Base-by-base conservation (phyloP, 768 basidiomycete genomes). In the Trichaptum fuscoviolaceum region DNA sequence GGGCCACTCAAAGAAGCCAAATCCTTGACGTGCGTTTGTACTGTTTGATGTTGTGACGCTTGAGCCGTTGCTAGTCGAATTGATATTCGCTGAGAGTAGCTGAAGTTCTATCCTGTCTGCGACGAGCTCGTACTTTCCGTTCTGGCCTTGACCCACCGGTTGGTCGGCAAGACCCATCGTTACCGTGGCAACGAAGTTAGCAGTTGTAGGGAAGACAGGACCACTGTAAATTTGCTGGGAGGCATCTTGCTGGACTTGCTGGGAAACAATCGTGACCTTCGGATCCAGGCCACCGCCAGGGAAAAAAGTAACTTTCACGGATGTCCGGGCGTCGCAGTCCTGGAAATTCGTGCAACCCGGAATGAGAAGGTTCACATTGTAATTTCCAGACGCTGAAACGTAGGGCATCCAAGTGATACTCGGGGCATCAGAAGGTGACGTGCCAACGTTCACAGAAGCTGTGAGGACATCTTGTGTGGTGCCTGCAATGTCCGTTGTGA, bases 1-100 rank as follows among this genome's bases (percentile, higher is more conserved):
- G 25, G 90, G 87, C 92, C 92, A 99, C 75, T 99, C 96, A 69
- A 92, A 89, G 70, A 97, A 88, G 15, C 96, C 96, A 72, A 93
- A 95, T 1, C 87, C 87, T 42, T 80, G 79, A 15, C 77, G 74
- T 57, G 75, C 77, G 67, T 69, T 66, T 26, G 78, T 75, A 1
- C 77, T 74, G 58, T 73, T 77, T 7, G 77, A 77, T 5, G 76
- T 73, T 15, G 74, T 69, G 20, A 69, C 70, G 59, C 66, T 72
- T 27, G 76, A 76, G 4, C 70, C 70, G 64, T 74, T 74, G 57
- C 73, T 72, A 2, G 70, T 69, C 17, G 78, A 74, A 24, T 81
- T 82, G 36, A 77, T 67, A 73, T 83, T 85, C 17, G 85, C 83
- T 23, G 88, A 90, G 23, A 81, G 87, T 60, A 98, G 83, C 36